phyloP scores from a whole-genome alignment of 805 yeast species.

The Wickerhamiella brachini region DNA sequence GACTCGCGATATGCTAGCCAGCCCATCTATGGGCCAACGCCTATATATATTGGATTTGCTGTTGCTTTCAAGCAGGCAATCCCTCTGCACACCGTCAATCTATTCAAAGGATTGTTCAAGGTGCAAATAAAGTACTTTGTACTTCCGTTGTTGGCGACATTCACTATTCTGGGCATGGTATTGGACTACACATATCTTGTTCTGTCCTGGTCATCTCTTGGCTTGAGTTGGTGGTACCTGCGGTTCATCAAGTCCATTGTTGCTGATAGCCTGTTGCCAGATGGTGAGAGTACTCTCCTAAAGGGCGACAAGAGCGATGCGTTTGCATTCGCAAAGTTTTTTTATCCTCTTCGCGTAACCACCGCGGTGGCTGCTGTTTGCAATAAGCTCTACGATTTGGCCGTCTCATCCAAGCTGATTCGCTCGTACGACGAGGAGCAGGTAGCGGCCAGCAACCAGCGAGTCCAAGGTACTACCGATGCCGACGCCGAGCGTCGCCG shows the following conservation, averaged over 20 bases:
- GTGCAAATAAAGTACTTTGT: slow-evolving; percentile 20
- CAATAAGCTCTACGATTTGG: not conserved
- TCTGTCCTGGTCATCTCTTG: slow-evolving; percentile 32
- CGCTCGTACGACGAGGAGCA: not conserved
- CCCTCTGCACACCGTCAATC: slow-evolving; percentile 40
- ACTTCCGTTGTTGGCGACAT: slow-evolving; percentile 18
- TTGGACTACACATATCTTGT: slow-evolving; percentile 1
- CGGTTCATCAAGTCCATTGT: slow-evolving; percentile 49
- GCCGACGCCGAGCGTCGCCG: slow-evolving; percentile 2
- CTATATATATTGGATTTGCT: slow-evolving; percentile 39
- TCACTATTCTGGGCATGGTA: slow-evolving; percentile 1
- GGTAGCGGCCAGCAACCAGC: slow-evolving; percentile 2
- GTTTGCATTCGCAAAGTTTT: slow-evolving; percentile 67
- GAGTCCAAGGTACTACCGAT: slow-evolving; percentile 1
- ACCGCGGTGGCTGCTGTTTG: not conserved
- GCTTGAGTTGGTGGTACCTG: slow-evolving; percentile 58
- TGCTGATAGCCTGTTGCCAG: slow-evolving; percentile 4
- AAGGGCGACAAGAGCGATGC: slow-evolving; percentile 83
- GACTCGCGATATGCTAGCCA: not conserved
- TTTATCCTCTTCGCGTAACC: slow-evolving; percentile 23
- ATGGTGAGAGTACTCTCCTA: slow-evolving; percentile 16
- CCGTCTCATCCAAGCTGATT: not conserved
- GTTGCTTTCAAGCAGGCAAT: slow-evolving; percentile 51
- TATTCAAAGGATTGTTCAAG: slow-evolving; percentile 32
- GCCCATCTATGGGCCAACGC: slow-evolving; percentile 34